phyloP scores from a whole-genome alignment of 495 filamentous ascomycete species.

The Bacidia rubella region DNA sequence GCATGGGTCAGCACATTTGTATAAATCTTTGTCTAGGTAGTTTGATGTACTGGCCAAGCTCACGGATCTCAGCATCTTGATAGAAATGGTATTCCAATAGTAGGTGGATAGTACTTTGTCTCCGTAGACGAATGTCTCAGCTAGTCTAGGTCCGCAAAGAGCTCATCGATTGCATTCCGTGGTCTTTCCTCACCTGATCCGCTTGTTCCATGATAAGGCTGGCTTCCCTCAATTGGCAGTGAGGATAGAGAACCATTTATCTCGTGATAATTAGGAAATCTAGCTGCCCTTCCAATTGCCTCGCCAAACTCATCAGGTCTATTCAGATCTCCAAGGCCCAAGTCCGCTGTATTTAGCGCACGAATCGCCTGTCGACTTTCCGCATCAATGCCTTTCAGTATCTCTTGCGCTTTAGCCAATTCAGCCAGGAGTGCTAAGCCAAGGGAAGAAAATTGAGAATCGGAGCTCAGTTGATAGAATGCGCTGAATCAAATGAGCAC shows the following conservation, averaged over 20 bases:
- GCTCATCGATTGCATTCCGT: background rate
- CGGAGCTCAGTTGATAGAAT: conserved; percentile 56
- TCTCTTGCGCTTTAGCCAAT: conserved; percentile 44
- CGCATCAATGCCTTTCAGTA: conserved; percentile 21
- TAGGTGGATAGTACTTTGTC: too few relatives aligned
- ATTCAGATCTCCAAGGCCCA: too few relatives aligned
- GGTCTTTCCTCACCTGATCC: background rate
- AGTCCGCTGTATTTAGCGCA: too few relatives aligned
- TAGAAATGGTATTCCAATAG: too few relatives aligned
- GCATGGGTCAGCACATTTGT: conserved; percentile 59
- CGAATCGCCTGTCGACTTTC: too few relatives aligned
- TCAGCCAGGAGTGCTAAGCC: conserved; percentile 59
- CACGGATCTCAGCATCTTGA: background rate
- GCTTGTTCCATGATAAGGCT: too few relatives aligned
- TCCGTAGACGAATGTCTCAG: background rate
- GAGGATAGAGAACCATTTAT: too few relatives aligned
- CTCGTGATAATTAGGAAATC: too few relatives aligned
- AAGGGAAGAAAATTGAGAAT: conserved; percentile 63
- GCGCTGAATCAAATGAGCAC: conserved; percentile 27
- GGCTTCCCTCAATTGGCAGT: too few relatives aligned
- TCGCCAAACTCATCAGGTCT: too few relatives aligned
- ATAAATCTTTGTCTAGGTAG: conserved; percentile 49
- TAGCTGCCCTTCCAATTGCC: too few relatives aligned
- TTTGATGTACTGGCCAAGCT: conserved; percentile 40
- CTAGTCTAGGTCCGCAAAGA: background rate